Evolutionary conservation across 1,139 yeast species (phyloP), one percentile per base, ranked within the genome.

Genomic region (Sugiyamaella sp.): DNA sequence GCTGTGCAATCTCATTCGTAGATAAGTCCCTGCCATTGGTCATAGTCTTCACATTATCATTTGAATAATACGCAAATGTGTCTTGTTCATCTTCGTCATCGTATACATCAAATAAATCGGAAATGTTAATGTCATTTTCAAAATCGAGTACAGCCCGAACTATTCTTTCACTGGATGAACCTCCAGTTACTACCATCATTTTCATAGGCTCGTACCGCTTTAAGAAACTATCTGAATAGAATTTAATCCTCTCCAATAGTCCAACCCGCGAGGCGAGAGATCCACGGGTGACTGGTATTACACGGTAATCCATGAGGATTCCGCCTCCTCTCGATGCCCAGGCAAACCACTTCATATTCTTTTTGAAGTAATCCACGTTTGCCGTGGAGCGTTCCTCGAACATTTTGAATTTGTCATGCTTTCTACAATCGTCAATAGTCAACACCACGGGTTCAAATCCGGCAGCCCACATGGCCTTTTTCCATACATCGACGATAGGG

Each of bases 361-460:
- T 42, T 14, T 46, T 21, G 22, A 51, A 45, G 50, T 50, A 53
- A n/a, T 39, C 49, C 37, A 45, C 35, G 19, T 41, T 49, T 42
- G 37, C 32, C 3, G 9, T 43, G 10, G 43, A 21, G 21, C 45
- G 49, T 16, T 45, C 42, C 35, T 41, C 45, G 41, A 65, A 57
- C 20, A 52, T 46, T 12, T 56, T 49, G 44, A 51, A 68, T 19
- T 55, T 42, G 5, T 61, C 60, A 41, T 64, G 66, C 27, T 52
- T 44, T 27, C 46, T 43, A 24, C 66, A 61, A 40, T 66, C 63
- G 5, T 55, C 38, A 4, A 35, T 35, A 14, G 60, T 60, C 20
- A 68, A 58, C 8, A 69, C 65, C 4, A 60, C 59, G 2, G 72
- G 72, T 40, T 63, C 62, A 53, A 69, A 67, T 3, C 72, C 72